Percentiles rank a stretch among this genome's conserved stretches.
Evolutionary conservation across 1,284 basidiomycete species (phyloP).

Genomic region (Ceratobasidium sp.): DNA sequence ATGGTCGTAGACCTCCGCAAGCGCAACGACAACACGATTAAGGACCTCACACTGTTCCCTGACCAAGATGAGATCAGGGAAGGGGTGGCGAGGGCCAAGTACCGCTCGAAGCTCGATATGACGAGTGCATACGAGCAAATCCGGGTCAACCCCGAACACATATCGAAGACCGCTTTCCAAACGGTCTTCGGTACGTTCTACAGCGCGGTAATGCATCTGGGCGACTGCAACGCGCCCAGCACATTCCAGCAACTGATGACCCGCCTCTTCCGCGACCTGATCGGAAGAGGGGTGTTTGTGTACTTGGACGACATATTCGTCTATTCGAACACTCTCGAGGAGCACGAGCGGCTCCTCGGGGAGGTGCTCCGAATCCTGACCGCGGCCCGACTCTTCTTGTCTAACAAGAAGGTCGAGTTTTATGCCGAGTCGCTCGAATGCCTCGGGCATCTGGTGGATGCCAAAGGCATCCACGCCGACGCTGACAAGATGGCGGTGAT

Average conservation of each 20-base stretch:
- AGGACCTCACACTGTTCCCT: conserved; percentile 59
- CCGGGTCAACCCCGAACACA: conserved; percentile 55
- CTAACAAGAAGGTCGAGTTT: conserved; percentile 54
- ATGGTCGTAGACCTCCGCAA: conserved; percentile 60
- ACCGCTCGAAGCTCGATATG: conserved; percentile 56
- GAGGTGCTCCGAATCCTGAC: conserved; percentile 55
- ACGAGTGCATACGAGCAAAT: conserved; percentile 59
- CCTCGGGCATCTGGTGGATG: conserved; percentile 56
- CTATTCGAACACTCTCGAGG: conserved; percentile 56
- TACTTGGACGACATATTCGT: conserved; percentile 52
- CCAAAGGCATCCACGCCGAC: conserved; percentile 54
- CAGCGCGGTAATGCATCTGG: conserved; percentile 56
- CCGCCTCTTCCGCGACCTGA: conserved; percentile 52
- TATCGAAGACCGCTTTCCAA: conserved; percentile 50
- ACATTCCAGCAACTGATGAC: conserved; percentile 53
- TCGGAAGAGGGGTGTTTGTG: conserved; percentile 52
- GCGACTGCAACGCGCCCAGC: no score
- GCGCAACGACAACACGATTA: conserved; percentile 59
- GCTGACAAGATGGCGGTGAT: conserved; percentile 53
- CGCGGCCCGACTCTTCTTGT: conserved; percentile 54
- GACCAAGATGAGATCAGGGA: conserved; percentile 56
- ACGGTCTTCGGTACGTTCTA: conserved; percentile 59
- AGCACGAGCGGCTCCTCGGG: conserved; percentile 57
- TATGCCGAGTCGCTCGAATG: conserved; percentile 54
- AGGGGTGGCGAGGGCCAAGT: conserved; percentile 51